Evolutionary conservation across 2,329 filamentous ascomycete species (phyloP).

Genomic region (Ceratocystis albifundus): DNA sequence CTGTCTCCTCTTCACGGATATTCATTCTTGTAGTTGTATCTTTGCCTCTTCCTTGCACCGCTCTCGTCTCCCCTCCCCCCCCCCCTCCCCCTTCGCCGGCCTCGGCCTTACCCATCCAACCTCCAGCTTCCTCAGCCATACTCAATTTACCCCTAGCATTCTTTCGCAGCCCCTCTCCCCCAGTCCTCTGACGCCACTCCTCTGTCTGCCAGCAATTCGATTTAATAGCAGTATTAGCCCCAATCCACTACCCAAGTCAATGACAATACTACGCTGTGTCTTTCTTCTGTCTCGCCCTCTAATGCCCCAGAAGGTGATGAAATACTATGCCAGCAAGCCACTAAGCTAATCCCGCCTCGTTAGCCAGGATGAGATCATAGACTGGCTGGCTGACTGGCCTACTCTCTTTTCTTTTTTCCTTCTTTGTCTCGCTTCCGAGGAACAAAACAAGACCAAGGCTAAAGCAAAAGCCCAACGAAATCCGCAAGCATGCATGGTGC

Average conservation of each 20-base stretch:
- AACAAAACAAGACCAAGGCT: too few relatives aligned
- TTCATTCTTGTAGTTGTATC: not conserved
- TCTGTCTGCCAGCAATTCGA: too few relatives aligned
- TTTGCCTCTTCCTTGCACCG: not conserved
- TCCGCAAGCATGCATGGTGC: constrained; percentile 12
- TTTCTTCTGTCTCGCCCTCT: not conserved
- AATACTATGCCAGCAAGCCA: not conserved
- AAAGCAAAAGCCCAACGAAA: constrained; percentile 5
- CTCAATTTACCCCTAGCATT: too few relatives aligned
- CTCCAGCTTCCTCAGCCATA: not conserved
- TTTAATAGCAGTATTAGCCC: too few relatives aligned
- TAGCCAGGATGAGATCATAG: not conserved
- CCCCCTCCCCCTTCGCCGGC: too few relatives aligned
- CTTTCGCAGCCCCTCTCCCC: too few relatives aligned
- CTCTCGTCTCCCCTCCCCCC: not conserved
- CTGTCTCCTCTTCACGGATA: not conserved
- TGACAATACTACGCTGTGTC: not conserved
- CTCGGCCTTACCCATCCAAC: not conserved
- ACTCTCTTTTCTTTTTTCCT: not conserved
- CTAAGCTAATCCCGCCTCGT: not conserved
- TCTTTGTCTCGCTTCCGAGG: not conserved
- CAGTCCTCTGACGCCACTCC: too few relatives aligned
- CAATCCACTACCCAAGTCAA: too few relatives aligned
- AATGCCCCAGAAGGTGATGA: too few relatives aligned
- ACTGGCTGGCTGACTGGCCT: not conserved